Evolutionary conservation across 345 rosid genomes (phyloP), one percentile per base, ranked within the genome.

Genomic region (Salix viminalis): DNA sequence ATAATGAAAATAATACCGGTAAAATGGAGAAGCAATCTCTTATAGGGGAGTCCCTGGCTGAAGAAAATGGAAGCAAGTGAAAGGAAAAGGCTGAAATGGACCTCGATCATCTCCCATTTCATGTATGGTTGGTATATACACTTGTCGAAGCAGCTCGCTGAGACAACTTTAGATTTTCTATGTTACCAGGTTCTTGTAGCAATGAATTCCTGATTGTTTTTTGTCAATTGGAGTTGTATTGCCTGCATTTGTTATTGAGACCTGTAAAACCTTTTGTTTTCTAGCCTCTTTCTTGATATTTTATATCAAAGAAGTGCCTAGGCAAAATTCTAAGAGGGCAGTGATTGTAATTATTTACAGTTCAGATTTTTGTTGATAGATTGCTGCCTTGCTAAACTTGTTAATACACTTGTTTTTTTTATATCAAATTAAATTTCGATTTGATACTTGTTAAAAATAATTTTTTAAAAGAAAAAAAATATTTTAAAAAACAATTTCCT

Each of bases 81-180:
- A 80, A 52, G 18, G 37, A n/a, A 24, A 42, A 37, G 41, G 26
- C 24, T 18, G 54, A 75, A n/a, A 32, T 1, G 69, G 56, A 72
- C 39, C 62, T 65, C 21, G 64, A 54, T 71, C 39, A 58, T 73
- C 39, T 8, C 56, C 42, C 26, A 1, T 34, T 70, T 48, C 30
- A 19, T 58, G 81, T 32, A 70, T 26, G 75, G 52, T 69, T 48
- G 87, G 86, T 84, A 84, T 61, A 79, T 85, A 54, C 46, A 68
- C 75, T 34, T 44, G 91, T 86, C 81, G 66, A 88, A 88, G 91
- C 91, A 73, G 77, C 91, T 86, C 76, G 91, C 92, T 81, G 87
- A 84, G 91, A 81, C 89, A 39, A 46, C 46, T 30, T 79, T 78
- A 71, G 76, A 19, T 73, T 28, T 28, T 54, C 52, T 61, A 26